phyloP scores from a whole-genome alignment of 2,329 filamentous ascomycete species.

The Polytolypa hystricis region DNA sequence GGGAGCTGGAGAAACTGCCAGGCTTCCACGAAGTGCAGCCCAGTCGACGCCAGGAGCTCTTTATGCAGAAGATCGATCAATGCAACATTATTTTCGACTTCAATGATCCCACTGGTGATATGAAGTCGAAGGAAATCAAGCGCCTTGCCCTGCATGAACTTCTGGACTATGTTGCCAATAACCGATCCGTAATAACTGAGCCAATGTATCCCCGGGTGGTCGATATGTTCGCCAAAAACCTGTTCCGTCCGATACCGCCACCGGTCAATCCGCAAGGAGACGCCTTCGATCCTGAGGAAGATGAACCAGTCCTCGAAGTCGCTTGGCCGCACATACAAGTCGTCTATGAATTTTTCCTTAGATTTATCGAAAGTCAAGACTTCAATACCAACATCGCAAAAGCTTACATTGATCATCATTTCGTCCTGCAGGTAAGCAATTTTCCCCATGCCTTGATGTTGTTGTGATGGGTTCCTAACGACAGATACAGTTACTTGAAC shows the following conservation, averaged over 20 bases:
- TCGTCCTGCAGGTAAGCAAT: constrained; percentile 68
- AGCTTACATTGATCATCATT: constrained; percentile 95
- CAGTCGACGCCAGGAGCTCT: constrained; percentile 86
- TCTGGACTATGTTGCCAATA: constrained; percentile 96
- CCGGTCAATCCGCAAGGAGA: constrained; percentile 97
- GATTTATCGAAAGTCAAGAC: constrained; percentile 98
- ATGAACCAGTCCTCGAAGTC: constrained; percentile 94
- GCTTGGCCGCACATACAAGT: constrained; percentile 99
- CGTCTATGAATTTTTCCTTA: constrained; percentile 97
- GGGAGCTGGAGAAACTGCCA: constrained; percentile 91
- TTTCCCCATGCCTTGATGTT: not conserved
- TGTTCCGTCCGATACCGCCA: constrained; percentile 93
- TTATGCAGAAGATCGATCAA: constrained; percentile 99
- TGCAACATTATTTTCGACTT: constrained; percentile 99
- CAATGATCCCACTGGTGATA: constrained; percentile 93
- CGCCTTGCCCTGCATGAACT: constrained; percentile 88
- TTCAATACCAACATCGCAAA: constrained; percentile 99
- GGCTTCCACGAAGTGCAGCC: constrained; percentile 97
- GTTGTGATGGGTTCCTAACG: not conserved
- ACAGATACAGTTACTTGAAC: constrained; percentile 60
- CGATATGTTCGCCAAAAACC: constrained; percentile 98
- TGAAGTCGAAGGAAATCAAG: constrained; percentile 99
- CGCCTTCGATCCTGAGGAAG: constrained; percentile 96
- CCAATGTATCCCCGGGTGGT: constrained; percentile 98
- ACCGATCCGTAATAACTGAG: constrained; percentile 95